These are phyloP conservation scores for Penicillium sclerotigenum DNA, from an alignment of 2,329 filamentous ascomycete genomes.

Conservation along the genomic window DNA sequence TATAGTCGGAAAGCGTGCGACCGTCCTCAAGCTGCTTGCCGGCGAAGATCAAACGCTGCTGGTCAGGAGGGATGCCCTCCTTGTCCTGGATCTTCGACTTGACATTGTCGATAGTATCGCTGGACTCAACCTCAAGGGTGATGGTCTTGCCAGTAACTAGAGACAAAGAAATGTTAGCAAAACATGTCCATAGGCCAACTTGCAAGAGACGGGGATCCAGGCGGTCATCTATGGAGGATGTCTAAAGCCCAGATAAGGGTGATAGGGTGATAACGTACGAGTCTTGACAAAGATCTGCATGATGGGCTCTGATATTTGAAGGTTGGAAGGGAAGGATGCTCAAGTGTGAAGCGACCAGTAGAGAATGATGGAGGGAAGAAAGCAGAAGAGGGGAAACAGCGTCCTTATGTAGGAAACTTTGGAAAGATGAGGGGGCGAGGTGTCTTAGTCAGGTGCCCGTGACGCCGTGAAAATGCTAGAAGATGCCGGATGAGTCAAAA, in stretches of 20 bases:
- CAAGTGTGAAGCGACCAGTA: neutral
- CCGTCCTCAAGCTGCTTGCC: conserved; percentile 59
- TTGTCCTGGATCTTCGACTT: conserved; percentile 61
- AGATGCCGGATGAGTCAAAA: conserved; percentile 27
- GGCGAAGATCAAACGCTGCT: conserved; percentile 58
- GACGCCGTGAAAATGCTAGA: conserved; percentile 10
- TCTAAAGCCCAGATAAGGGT: conserved; percentile 18
- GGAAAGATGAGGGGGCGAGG: conserved; percentile 23
- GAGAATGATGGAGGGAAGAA: conserved; percentile 22
- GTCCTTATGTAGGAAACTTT: conserved; percentile 31
- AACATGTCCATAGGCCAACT: neutral
- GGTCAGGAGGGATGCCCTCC: conserved; percentile 58
- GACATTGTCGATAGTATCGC: conserved; percentile 53
- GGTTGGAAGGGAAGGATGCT: conserved; percentile 12
- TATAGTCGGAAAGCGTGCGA: conserved; percentile 55
- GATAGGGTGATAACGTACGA: conserved; percentile 57
- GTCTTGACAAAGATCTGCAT: conserved; percentile 99
- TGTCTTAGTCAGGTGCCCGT: conserved; percentile 26
- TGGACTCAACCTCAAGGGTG: conserved; percentile 50
- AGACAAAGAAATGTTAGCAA: conserved; percentile 6
- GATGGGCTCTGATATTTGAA: conserved; percentile 36
- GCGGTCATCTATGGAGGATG: neutral
- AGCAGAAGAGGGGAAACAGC: conserved; percentile 24
- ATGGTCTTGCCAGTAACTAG: conserved; percentile 52
- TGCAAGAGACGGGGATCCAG: conserved; percentile 13